Evolutionary conservation across 306 rosid species (phyloP), one percentile per base, ranked within the genome.

Genomic region (Cicer pinnatifidum): DNA sequence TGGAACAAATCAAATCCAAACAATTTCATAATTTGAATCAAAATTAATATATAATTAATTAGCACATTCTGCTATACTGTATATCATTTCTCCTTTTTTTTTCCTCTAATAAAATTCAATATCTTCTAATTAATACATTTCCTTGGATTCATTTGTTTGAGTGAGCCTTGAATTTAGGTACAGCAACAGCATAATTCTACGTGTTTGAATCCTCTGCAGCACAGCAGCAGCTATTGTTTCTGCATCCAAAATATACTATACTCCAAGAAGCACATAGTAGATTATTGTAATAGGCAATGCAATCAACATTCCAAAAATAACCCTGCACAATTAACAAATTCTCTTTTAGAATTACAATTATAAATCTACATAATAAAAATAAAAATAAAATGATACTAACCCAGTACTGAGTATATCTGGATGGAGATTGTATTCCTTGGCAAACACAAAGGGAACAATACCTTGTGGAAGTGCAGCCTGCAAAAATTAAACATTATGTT

Each of bases 391-490:
- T 59, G 50, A 38, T 8, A 82, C 98, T 82, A 77, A 92, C 98
- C 90, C 96, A 9, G 98, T 92, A 86, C 98, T 92, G 6, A 92
- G 97, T 77, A 92, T 89, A 82, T 87, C 94, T 57, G 98, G 84
- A 54, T 90, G 98, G 46, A 92, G 89, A 68, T 92, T 90, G 85
- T 92, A 92, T 58, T 92, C 98, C 76, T 90, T 92, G 76, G 96
- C 96, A 44, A 90, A 92, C 59, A 92, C 98, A 71, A 92, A 90
- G 10, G 98, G 98, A 67, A 92, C 98, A 13, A 92, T 92, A 13
- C 98, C 98, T 59, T 90, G 97, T 4, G 98, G 98, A 70, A 92
- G 96, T 11, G 98, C 98, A 63, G 98, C 98, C 97, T 92, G 82
- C 51, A 58, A 47, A 67, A 76, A 44, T 4, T 4, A 1, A 4